A percentile compares a stretch with the other conserved stretches of the same genome.
These are phyloP conservation scores for Peronospora belbahrii DNA, from an alignment of 352 stramenopile species.

Conservation along the genomic window DNA sequence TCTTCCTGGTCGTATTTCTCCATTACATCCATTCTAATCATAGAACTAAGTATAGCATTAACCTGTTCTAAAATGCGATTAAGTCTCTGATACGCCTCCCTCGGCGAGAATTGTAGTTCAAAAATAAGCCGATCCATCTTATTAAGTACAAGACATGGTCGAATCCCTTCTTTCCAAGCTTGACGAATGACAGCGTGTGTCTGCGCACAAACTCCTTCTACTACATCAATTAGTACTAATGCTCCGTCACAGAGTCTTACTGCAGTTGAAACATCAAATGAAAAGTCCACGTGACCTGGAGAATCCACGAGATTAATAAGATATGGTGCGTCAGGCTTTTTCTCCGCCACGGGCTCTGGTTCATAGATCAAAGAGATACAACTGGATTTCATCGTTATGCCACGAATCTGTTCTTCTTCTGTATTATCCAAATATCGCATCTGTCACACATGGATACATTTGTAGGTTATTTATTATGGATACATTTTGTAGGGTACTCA, in stretches of 20 bases:
- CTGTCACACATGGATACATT: conserved; percentile 23
- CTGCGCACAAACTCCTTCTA: conserved; percentile 94
- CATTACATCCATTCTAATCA: conserved; percentile 74
- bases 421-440: conserved; percentile 94
- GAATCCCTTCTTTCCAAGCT: conserved; percentile 90
- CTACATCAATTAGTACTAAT: conserved; percentile 92
- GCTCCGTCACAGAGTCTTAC: conserved; percentile 91
- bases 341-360: conserved; percentile 28
- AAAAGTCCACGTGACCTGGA: conserved; percentile 94
- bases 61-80: conserved; percentile 89
- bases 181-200: conserved; percentile 88
- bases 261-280: conserved; percentile 92
- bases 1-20: conserved; percentile 47
- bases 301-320: conserved; percentile 95
- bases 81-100: conserved; percentile 90
- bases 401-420: conserved; percentile 90
- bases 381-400: conserved; percentile 96
- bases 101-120: conserved; percentile 87
- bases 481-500: too few relatives aligned
- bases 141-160: conserved; percentile 94
- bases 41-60: conserved; percentile 76
- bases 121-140: conserved; percentile 95
- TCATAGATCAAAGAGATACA: conserved; percentile 92
- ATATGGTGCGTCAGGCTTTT: conserved; percentile 45
- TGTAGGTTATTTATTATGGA: too few relatives aligned